Evolutionary conservation across 352 stramenopile species (phyloP), one percentile per base, ranked within the genome.

Genomic region (Phytophthora fragariaefolia): DNA sequence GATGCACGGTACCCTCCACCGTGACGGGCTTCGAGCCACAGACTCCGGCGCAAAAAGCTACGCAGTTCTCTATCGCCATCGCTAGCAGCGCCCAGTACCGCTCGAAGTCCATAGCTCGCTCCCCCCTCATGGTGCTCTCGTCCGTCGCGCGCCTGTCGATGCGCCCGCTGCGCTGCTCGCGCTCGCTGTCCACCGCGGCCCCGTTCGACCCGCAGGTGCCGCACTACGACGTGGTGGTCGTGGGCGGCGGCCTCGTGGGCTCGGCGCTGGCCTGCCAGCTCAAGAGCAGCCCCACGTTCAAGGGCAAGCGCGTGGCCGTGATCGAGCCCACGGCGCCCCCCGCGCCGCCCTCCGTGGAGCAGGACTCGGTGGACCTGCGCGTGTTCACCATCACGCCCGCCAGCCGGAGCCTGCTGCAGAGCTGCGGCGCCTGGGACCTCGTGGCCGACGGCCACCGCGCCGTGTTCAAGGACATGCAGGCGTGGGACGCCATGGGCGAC

Each of bases 361-460:
- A 91, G 20, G 78, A 88, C 42, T 82, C 85, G 67, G 85, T 87
- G 4, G 92, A 98, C 62, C 76, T 96, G 10, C 90, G 92, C 23
- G 90, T 97, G 53, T 98, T 95, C 74, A 93, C 92, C 15, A 91
- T 98, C 71, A 96, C 92, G 26, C 92, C 91, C 0, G 76, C 85
- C 38, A 97, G 89, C 53, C 81, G 92, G 61, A 63, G 72, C 60
- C 69, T 97, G 20, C 77, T 98, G 26, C 77, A 97, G 63, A 74
- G 55, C 59, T 63, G 79, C 9, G 68, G 89, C 53, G 91, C 89
- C 28, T 98, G 92, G 92, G 68, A 82, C 63, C 82, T 90, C 63
- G 85, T 96, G 28, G 69, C 67, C 6, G 63, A 58, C 38, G 43
- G 53, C 10, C 80, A 96, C 58, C 85, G 76, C 50, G 74, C 89